Base-by-base conservation (phyloP, 371 early-diverging fungal genomes). In the Syncephalis plumigaleata region DNA sequence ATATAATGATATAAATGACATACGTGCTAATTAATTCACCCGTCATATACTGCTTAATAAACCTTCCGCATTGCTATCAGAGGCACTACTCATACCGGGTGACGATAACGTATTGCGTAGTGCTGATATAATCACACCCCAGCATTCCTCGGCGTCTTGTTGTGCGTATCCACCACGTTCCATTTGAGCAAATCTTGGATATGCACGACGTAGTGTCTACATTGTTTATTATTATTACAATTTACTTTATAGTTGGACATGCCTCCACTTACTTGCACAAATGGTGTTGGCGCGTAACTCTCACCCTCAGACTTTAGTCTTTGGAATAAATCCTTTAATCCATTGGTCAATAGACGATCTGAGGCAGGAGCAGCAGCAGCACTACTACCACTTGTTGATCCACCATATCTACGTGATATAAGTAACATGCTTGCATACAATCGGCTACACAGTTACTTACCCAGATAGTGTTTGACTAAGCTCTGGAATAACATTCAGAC, bases 111-210 rank as follows among this genome's bases (percentile, higher is more conserved):
- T 79, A 16, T 73, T 65, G 36, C 68, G 70, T 48, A 86, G 59
- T 0, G 73, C 74, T 1, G 76, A 70, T 1, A 87, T 56, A 38
- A 87, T 50, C 27, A 73, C 66, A 51, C 74, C 81, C 94, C 93
- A 95, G 61, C 91, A 92, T 60, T 98, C 98, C 59, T 96, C 94
- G 2, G 98, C 98, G 64, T 98, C 98, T 65, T 98, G 97, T 58
- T 98, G 97, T 67, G 71, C 66, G 59, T 71, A 82, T 55, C 87
- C 70, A 43, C 66, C 68, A 51, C 67, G 63, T 59, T 84, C 76
- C 49, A 65, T 68, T 55, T 85, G 85, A 9, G 75, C 75, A 60
- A 91, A 95, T 58, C 87, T 88, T 26, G 93, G 93, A 53, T 77
- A 91, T 1, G 71, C 74, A 45, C 68, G 63, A 15, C 91, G 79